Evolutionary conservation across 2,329 filamentous ascomycete genomes (phyloP), one percentile per base, ranked within the genome.

Genomic region (Rutstroemia sydowiana): DNA sequence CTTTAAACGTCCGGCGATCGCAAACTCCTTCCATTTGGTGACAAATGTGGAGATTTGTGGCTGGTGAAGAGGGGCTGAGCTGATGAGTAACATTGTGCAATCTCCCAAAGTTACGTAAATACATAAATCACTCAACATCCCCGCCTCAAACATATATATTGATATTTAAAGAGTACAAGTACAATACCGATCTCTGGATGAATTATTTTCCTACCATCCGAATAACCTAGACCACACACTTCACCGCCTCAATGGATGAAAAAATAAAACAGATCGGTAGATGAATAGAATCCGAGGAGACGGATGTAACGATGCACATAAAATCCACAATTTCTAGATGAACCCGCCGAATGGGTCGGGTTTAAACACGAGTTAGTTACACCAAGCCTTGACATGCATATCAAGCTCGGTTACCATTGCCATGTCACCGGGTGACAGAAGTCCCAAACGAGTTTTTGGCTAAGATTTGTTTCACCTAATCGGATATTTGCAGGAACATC

Each of bases 1-100:
- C n/a, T n/a, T n/a, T 43, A 26, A 9, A 14, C 8, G 21, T 10
- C 16, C 9, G 14, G n/a, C 9, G 46, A 48, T 48, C 37, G 37
- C 26, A 26, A 43, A 48, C 37, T 42, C 36, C 30, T 48, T 41
- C 46, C 37, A n/a, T n/a, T n/a, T n/a, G n/a, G n/a, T n/a, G n/a
- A n/a, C n/a, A n/a, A n/a, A n/a, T n/a, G n/a, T n/a, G n/a, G n/a
- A n/a, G n/a, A n/a, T n/a, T n/a, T n/a, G n/a, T n/a, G n/a, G n/a
- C n/a, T n/a, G n/a, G n/a, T n/a, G n/a, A n/a, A n/a, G n/a, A n/a
- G n/a, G n/a, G n/a, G n/a, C n/a, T n/a, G n/a, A n/a, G n/a, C n/a
- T n/a, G n/a, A n/a, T n/a, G n/a, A n/a, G n/a, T n/a, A n/a, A n/a
- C n/a, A n/a, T n/a, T n/a, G n/a, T n/a, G n/a, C n/a, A n/a, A n/a